Evolutionary conservation across 2,329 filamentous ascomycete species (phyloP).

Genomic region (Pyrenochaeta sp.): DNA sequence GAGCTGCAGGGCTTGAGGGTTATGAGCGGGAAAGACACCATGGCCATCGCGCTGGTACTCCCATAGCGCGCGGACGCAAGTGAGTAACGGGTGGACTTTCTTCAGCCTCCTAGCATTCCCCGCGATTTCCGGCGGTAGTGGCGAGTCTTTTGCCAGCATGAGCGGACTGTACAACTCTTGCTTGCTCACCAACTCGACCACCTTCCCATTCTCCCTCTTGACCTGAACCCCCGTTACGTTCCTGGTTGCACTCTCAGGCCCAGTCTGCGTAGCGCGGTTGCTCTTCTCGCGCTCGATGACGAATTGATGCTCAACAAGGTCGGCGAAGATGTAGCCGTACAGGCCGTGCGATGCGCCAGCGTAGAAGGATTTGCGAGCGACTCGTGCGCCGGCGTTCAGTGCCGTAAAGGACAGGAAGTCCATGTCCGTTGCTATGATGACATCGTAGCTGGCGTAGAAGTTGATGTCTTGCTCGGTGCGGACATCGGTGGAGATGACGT

Average conservation of each 20-base stretch:
- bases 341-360: slow-evolving; percentile 86
- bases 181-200: slow-evolving; percentile 89
- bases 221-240: slow-evolving; percentile 75
- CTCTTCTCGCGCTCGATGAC: slow-evolving; percentile 84
- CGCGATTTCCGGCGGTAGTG: slow-evolving; percentile 72
- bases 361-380: slow-evolving; percentile 84
- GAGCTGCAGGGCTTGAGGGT: slow-evolving; percentile 64
- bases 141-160: slow-evolving; percentile 81
- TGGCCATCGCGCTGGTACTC: slow-evolving; percentile 71
- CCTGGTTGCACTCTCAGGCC: slow-evolving; percentile 79
- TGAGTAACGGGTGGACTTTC: slow-evolving; percentile 83
- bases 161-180: slow-evolving; percentile 89
- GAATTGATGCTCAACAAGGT: slow-evolving; percentile 89
- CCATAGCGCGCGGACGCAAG: slow-evolving; percentile 90
- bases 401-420: slow-evolving; percentile 75
- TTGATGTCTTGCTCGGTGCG: slow-evolving; percentile 66
- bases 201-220: slow-evolving; percentile 68
- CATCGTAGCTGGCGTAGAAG: slow-evolving; percentile 81
- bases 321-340: slow-evolving; percentile 94
- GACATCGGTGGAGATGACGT: slow-evolving; percentile 73
- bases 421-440: slow-evolving; percentile 90
- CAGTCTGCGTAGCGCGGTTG: slow-evolving; percentile 69
- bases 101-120: slow-evolving; percentile 73
- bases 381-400: slow-evolving; percentile 86
- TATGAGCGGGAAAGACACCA: slow-evolving; percentile 58